Evolutionary conservation across 2,329 filamentous ascomycete species (phyloP).

Genomic region (Neurospora sp.): DNA sequence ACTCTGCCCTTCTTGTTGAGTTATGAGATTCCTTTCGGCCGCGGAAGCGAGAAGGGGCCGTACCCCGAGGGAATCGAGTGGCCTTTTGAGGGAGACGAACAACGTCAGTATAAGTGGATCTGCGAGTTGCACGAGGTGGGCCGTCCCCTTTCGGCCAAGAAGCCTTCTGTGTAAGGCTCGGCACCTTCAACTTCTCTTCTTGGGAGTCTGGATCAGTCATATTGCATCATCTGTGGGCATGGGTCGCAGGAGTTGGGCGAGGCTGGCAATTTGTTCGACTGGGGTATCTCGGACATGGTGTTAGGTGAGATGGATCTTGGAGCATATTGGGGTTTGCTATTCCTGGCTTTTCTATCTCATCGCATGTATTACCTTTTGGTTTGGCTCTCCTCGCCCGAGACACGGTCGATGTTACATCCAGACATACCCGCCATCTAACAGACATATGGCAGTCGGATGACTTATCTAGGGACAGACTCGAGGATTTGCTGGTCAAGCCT

Average conservation of each 20-base stretch:
- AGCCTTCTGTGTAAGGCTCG: not conserved
- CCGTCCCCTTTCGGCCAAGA: not conserved
- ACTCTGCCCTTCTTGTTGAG: not conserved
- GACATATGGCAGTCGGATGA: not conserved
- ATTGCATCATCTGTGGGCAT: not conserved
- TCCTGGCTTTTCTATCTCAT: not conserved
- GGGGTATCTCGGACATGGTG: not conserved
- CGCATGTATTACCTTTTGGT: not conserved
- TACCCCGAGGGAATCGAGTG: not conserved
- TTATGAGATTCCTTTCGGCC: not conserved
- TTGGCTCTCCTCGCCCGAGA: not conserved
- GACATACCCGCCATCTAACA: not conserved
- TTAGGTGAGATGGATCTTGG: not conserved
- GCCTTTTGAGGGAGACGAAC: not conserved
- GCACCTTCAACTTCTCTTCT: not conserved
- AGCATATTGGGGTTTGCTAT: not conserved
- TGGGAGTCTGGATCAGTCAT: not conserved
- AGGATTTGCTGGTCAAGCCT: not conserved
- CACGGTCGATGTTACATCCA: not conserved
- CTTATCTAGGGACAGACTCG: not conserved
- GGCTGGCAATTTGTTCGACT: not conserved
- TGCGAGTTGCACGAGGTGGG: not conserved
- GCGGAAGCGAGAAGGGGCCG: not conserved
- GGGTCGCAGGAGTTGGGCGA: not conserved
- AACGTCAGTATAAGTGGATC: not conserved